These are phyloP conservation scores for Pterocarpus santalinus DNA, from an alignment of 306 rosid species.

Conservation along the genomic window DNA sequence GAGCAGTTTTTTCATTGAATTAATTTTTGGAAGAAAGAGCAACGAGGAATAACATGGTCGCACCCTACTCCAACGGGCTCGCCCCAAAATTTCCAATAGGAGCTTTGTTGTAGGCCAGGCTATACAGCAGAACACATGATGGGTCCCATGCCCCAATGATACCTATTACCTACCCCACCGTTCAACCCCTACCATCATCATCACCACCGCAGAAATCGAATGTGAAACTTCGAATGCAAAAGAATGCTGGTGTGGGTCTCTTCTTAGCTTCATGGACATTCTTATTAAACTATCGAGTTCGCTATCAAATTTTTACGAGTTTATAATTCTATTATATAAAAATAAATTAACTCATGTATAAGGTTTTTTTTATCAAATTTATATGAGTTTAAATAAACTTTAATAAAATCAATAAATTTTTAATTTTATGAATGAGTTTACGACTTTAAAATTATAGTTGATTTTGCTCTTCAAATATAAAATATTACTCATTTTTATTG, in stretches of 20 bases:
- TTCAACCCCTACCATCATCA: conserved; percentile 6
- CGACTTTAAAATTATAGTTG: too few relatives aligned
- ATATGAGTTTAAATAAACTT: too few relatives aligned
- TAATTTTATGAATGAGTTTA: too few relatives aligned
- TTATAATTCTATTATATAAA: too few relatives aligned
- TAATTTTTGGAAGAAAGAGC: conserved; percentile 8
- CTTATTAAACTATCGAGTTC: too few relatives aligned
- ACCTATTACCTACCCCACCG: background rate
- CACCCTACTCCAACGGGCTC: conserved; percentile 48
- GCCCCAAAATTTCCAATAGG: conserved; percentile 49
- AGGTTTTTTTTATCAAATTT: too few relatives aligned
- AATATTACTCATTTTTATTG: too few relatives aligned
- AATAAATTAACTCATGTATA: too few relatives aligned
- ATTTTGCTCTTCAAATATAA: too few relatives aligned
- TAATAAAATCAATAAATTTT: too few relatives aligned
- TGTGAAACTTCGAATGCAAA: conserved; percentile 18
- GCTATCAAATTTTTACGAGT: too few relatives aligned
- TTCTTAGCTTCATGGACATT: background rate
- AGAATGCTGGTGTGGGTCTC: conserved; percentile 15
- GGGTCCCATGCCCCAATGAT: conserved; percentile 43
- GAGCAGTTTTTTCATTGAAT: conserved; percentile 45
- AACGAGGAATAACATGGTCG: conserved; percentile 63
- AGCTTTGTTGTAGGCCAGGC: conserved; percentile 51
- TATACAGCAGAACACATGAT: conserved; percentile 35
- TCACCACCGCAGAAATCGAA: conserved; percentile 25